Evolutionary conservation across 805 yeast genomes (phyloP), one percentile per base, ranked within the genome.

Genomic region (Cyberlindnera sargentensis): DNA sequence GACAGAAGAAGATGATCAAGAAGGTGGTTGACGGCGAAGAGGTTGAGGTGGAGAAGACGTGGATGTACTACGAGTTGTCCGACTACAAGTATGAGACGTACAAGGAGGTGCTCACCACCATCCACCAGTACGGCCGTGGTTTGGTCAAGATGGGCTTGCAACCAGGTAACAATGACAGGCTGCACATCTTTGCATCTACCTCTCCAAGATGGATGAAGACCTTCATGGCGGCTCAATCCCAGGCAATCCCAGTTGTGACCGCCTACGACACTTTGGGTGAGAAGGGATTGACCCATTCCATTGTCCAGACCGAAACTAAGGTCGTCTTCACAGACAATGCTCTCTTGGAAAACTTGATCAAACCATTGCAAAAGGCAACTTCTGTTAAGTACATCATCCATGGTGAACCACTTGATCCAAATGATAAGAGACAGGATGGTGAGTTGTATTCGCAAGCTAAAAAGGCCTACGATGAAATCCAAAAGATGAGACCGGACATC

Each of bases 231-330:
- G 74, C 87, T 42, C 77, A 78, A 55, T 70, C 89, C 41, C 96
- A 88, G 65, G 67, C 75, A 40, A 82, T 93, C 47, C 85, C 98
- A 25, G 75, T 84, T 45, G 98, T 89, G 34, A 93, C 99, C 11
- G 98, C 99, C 33, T 93, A 93, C 65, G 97, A 90, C 64, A 88
- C 96, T 36, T 72, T 90, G 52, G 97, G 97, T 45, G 95, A 88
- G 65, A 73, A 75, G 32, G 96, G 96, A 25, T 73, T 90, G 58
- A 83, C 82, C 45, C 95, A 84, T 65, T 89, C 97, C 3, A 72
- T 93, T 58, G 72, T 75, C 34, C 86, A 90, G 67, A 88, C 98
- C 4, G 85, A 73, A 39, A 78, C 95, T 27, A 71, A 65, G 42
- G 95, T 82, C 24, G 71, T 93, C 47, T 88, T 84, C 65, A 84